A percentile compares a stretch with the other conserved stretches of the same genome.
Evolutionary conservation across 305 asterid genomes (phyloP).

Genomic region (Solanum hybrid): DNA sequence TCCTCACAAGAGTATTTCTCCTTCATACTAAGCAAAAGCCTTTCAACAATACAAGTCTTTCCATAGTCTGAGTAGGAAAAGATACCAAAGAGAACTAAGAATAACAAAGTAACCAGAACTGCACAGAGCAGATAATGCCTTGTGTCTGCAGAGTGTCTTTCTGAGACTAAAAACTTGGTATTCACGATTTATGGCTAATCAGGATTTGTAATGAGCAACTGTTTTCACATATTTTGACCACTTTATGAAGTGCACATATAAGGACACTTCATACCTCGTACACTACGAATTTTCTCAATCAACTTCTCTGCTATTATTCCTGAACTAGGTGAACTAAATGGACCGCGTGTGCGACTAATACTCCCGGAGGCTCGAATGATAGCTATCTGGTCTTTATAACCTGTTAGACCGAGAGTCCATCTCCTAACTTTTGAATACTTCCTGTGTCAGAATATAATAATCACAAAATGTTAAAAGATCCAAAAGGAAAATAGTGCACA

Average conservation of each 20-base stretch:
- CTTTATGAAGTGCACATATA: neutral
- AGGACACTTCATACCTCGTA: constrained; percentile 45
- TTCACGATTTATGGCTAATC: neutral
- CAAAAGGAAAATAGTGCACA: neutral
- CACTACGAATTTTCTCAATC: constrained; percentile 77
- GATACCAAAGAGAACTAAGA: neutral
- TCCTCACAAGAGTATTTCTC: neutral
- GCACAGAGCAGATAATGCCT: neutral
- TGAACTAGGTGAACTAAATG: constrained; percentile 53
- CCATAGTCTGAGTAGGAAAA: neutral
- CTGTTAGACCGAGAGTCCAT: constrained; percentile 85
- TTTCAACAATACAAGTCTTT: neutral
- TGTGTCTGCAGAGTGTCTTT: neutral
- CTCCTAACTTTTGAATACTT: constrained; percentile 64
- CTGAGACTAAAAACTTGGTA: neutral
- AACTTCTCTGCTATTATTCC: constrained; percentile 80
- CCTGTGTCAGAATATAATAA: constrained; percentile 25
- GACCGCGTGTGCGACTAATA: constrained; percentile 68
- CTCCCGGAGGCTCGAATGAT: constrained; percentile 91
- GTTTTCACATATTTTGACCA: neutral
- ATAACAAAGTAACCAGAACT: neutral
- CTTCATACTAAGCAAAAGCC: neutral
- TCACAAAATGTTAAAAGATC: neutral
- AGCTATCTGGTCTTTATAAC: constrained; percentile 64
- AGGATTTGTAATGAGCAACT: neutral